Evolutionary conservation across 352 stramenopile species (phyloP).

Genomic region (Pythium biforme): DNA sequence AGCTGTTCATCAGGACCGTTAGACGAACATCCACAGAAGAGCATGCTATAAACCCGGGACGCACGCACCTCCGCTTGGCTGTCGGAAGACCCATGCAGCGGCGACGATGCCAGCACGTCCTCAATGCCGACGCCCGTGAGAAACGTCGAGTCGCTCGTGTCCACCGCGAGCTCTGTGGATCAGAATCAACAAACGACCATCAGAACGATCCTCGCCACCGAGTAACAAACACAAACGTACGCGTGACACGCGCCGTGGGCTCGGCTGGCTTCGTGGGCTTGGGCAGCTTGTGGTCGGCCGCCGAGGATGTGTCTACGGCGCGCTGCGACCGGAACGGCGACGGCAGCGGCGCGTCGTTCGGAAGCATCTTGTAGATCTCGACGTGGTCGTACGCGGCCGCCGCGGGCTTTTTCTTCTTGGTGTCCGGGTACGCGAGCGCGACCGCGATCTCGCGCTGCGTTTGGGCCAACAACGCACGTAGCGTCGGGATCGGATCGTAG

Average conservation of each 20-base stretch:
- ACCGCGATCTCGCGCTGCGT: slow-evolving; percentile 33
- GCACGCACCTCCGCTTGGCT: slow-evolving; percentile 31
- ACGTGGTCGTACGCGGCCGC: slow-evolving; percentile 65
- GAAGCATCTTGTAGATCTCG: slow-evolving; percentile 83
- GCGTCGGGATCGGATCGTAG: slow-evolving; percentile 66
- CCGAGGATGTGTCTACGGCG: slow-evolving; percentile 22
- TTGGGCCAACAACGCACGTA: slow-evolving; percentile 41
- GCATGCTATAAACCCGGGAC: not conserved
- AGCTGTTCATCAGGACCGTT: slow-evolving; percentile 24
- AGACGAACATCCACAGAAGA: not conserved
- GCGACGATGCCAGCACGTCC: slow-evolving; percentile 35
- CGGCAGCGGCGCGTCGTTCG: slow-evolving; percentile 55
- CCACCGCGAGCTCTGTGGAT: slow-evolving; percentile 23
- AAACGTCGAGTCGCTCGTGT: slow-evolving; percentile 68
- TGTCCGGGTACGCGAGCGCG: slow-evolving; percentile 60
- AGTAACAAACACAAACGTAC: slow-evolving; percentile 8
- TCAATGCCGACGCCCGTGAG: slow-evolving; percentile 74
- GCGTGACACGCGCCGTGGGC: slow-evolving; percentile 1
- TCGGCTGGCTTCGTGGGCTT: slow-evolving; percentile 1
- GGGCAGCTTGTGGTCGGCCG: slow-evolving; percentile 17
- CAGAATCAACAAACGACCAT: not conserved
- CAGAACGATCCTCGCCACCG: too few relatives aligned
- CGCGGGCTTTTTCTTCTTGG: slow-evolving; percentile 56
- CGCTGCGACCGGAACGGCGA: slow-evolving; percentile 54
- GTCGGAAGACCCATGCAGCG: not conserved